These are phyloP conservation scores for Lepidium africanum DNA, from an alignment of 345 rosid species.

Conservation along the genomic window DNA sequence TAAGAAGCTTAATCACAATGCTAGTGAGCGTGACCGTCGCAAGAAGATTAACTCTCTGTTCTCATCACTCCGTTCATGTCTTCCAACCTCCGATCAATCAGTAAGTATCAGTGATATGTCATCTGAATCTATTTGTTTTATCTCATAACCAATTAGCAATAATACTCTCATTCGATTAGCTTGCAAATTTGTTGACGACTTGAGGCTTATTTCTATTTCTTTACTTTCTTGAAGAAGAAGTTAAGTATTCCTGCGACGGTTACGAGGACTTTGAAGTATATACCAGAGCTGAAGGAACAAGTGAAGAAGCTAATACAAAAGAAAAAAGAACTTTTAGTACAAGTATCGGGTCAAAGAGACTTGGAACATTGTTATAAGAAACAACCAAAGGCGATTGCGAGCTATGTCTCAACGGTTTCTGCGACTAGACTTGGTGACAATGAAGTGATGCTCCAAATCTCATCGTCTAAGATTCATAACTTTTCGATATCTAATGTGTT, in stretches of 20 bases:
- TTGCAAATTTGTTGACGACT: too few relatives aligned
- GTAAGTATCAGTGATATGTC: constrained; percentile 27
- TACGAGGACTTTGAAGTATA: constrained; percentile 36
- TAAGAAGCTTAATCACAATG: constrained; percentile 66
- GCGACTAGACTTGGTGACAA: constrained; percentile 30
- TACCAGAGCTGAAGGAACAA: constrained; percentile 43
- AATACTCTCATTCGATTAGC: too few relatives aligned
- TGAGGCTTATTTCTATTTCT: not conserved
- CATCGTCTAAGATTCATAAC: constrained; percentile 15
- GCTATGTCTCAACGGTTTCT: constrained; percentile 27
- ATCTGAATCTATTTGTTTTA: not conserved
- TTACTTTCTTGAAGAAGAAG: constrained; percentile 33
- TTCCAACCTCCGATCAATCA: constrained; percentile 42
- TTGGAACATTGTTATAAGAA: constrained; percentile 8
- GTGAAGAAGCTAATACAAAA: constrained; percentile 30
- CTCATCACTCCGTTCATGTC: constrained; percentile 57
- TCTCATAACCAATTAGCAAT: too few relatives aligned
- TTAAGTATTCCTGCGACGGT: constrained; percentile 45
- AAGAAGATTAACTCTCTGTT: constrained; percentile 48
- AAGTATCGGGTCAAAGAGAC: constrained; percentile 16
- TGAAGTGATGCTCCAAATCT: constrained; percentile 46
- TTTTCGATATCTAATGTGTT: constrained; percentile 38
- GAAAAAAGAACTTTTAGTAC: constrained; percentile 40
- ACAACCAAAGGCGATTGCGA: constrained; percentile 7
- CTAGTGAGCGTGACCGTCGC: constrained; percentile 61